Evolutionary conservation across 139 green algal genomes (phyloP), one percentile per base, ranked within the genome.

Genomic region (Picochlorum costavermella): DNA sequence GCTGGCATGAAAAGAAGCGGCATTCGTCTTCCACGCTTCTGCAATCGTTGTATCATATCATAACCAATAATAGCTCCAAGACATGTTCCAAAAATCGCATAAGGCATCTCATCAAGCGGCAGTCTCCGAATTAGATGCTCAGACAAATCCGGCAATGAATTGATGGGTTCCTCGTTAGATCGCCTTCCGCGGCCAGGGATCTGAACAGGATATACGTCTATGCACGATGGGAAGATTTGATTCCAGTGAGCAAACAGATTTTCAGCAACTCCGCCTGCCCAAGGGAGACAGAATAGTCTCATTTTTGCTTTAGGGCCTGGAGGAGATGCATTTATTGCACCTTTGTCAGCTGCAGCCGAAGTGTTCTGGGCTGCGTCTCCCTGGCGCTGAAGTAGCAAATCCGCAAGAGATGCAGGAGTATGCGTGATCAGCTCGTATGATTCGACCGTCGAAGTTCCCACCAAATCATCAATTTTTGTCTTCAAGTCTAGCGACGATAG

Each of bases 261-360:
- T 30, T 76, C 75, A 11, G 75, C 76, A 20, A 82, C 56, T 14
- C 75, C 75, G 5, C 71, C 75, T 2, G 75, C 75, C 10, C 74
- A 82, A 11, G 75, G 75, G 50, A 82, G 63, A 50, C 75, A 82
- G 50, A 77, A 82, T 14, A 82, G 13, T 12, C 75, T 58, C 72
- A 82, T 60, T 50, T 70, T 72, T 48, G 79, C 25, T 17, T 63
- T 10, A 9, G 75, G 72, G 2, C 55, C 23, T 6, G 66, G 65
- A 17, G 57, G 26, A 48, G 79, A 68, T 65, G 71, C 79, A 2
- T 29, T 17, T 3, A 49, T 26, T 4, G 4, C 26, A 4, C 12
- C 26, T 40, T 44, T n/a, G 10, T 36, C 14, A 14, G 57, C 57
- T 10, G 30, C 45, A 5, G 25, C n/a, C n/a, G 12, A 28, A 28